phyloP scores from a whole-genome alignment of 1,284 basidiomycete genomes.

The Trametes pubescens region DNA sequence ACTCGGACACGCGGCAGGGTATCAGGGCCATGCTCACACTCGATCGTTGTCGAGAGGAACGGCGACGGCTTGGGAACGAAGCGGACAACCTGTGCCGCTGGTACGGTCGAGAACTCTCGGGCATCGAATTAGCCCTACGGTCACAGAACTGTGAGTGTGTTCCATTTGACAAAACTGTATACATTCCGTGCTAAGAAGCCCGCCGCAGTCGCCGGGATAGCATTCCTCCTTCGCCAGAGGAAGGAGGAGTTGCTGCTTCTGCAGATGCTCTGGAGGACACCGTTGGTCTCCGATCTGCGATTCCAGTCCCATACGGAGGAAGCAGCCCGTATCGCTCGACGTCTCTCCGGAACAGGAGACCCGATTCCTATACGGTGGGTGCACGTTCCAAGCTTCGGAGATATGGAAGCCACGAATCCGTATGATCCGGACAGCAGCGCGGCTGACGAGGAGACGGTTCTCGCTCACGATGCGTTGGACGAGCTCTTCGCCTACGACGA shows the following conservation, averaged over 20 bases:
- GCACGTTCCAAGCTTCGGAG: neutral
- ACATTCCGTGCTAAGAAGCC: neutral
- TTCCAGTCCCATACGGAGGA: neutral
- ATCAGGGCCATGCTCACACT: constrained; percentile 39
- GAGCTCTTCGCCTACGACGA: neutral
- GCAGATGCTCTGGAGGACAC: constrained; percentile 25
- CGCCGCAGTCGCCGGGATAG: neutral
- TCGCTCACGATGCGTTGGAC: constrained; percentile 4
- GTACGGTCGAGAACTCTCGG: constrained; percentile 35
- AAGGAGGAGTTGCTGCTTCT: constrained; percentile 16
- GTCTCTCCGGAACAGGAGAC: neutral
- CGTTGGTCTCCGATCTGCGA: constrained; percentile 16
- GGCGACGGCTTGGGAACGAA: constrained; percentile 32
- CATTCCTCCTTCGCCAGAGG: constrained; percentile 21
- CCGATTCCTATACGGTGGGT: neutral
- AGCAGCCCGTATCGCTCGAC: constrained; percentile 2
- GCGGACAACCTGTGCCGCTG: constrained; percentile 39
- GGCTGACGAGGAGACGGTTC: neutral
- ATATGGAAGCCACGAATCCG: neutral
- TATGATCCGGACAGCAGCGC: neutral
- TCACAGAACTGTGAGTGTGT: constrained; percentile 14
- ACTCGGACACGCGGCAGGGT: constrained; percentile 36
- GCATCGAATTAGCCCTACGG: constrained; percentile 31
- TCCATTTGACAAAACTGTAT: neutral
- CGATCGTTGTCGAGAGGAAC: constrained; percentile 43